phyloP scores from a whole-genome alignment of 495 filamentous ascomycete species.

The Diplogelasinospora grovesii region DNA sequence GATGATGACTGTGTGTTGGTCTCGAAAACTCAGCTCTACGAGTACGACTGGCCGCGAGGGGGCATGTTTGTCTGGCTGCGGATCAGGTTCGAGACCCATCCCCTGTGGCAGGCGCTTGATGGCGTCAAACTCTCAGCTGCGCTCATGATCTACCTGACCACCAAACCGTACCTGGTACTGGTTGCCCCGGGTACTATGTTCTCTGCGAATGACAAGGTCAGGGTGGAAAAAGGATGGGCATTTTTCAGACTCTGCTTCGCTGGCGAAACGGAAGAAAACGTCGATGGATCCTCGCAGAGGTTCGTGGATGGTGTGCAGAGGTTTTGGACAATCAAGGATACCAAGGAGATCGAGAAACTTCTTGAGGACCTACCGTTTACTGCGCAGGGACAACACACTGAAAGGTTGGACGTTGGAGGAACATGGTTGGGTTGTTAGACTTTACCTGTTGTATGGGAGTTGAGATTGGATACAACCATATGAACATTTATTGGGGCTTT shows the following conservation, averaged over 20 bases:
- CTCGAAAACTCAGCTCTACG: constrained; percentile 60
- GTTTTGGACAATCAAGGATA: constrained; percentile 69
- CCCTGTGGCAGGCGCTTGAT: constrained; percentile 47
- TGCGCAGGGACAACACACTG: too few species aligned
- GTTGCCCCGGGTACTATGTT: constrained; percentile 66
- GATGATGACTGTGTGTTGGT: constrained; percentile 67
- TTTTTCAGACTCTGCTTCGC: constrained; percentile 82
- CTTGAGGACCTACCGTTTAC: constrained; percentile 22
- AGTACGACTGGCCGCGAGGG: constrained; percentile 72
- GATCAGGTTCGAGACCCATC: constrained; percentile 62
- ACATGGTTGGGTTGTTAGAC: too few species aligned
- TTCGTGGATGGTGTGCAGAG: constrained; percentile 60
- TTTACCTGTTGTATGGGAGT: too few species aligned
- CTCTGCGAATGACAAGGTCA: constrained; percentile 51
- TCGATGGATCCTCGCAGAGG: constrained; percentile 50
- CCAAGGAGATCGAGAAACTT: constrained; percentile 54
- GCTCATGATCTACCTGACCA: constrained; percentile 68
- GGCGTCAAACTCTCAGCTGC: constrained; percentile 46
- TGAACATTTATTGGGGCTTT: too few species aligned
- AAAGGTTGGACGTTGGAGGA: too few species aligned
- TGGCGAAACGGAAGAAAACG: constrained; percentile 63
- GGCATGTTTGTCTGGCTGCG: constrained; percentile 92
- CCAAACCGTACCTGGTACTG: constrained; percentile 59
- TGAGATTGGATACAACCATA: too few species aligned
- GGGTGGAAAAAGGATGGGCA: constrained; percentile 48